A percentile compares a stretch with the other conserved stretches of the same genome.
phyloP scores from a whole-genome alignment of 1,284 basidiomycete species.

The Sanghuangporus weigelae region DNA sequence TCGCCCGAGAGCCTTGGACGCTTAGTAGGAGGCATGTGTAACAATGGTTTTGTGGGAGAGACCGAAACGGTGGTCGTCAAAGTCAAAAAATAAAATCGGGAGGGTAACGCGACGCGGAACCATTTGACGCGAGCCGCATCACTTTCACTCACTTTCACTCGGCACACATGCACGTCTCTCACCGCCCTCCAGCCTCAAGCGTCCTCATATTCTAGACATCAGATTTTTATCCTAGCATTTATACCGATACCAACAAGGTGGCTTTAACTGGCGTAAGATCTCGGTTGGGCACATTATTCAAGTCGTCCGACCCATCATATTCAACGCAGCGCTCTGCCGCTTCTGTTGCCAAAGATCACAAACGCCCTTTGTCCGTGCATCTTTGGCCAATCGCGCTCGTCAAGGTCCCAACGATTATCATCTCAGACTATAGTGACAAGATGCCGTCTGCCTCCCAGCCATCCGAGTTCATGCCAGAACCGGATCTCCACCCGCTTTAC shows the following conservation, averaged over 20 bases:
- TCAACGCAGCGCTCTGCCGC: neutral
- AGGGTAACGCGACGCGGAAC: neutral
- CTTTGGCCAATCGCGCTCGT: neutral
- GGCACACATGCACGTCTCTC: neutral
- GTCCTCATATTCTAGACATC: neutral
- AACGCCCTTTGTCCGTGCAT: neutral
- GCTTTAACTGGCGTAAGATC: neutral
- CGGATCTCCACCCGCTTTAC: conserved; percentile 72
- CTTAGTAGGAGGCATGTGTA: conserved; percentile 26
- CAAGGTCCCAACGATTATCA: conserved; percentile 3
- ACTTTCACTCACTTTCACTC: neutral
- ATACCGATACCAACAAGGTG: neutral
- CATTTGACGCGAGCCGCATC: neutral
- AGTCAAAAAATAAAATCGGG: neutral
- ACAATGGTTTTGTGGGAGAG: conserved; percentile 5
- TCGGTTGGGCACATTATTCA: conserved; percentile 3
- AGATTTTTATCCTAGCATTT: neutral
- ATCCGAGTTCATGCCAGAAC: conserved; percentile 59
- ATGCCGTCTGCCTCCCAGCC: conserved; percentile 21
- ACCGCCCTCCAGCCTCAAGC: neutral
- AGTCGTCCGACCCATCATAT: conserved; percentile 1
- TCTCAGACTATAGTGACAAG: conserved; percentile 19
- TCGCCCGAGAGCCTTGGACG: conserved; percentile 23
- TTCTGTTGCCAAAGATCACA: neutral
- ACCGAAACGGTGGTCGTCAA: neutral